Evolutionary conservation across 176 grass and related monocot species (phyloP).

Genomic region (Avena sativa): DNA sequence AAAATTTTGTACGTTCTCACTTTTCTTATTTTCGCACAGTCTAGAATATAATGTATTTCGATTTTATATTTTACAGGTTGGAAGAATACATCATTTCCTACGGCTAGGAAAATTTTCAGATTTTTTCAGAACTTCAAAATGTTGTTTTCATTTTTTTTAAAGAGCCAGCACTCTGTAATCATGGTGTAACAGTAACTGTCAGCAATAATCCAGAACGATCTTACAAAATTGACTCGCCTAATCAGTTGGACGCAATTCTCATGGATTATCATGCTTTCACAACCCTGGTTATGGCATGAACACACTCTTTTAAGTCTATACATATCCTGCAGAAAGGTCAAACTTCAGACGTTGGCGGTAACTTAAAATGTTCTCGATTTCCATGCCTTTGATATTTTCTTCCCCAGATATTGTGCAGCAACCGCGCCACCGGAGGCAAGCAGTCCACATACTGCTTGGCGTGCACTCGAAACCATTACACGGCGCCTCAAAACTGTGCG

Average conservation of each 20-base stretch:
- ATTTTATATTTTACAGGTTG: too few species aligned
- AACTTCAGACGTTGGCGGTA: background rate
- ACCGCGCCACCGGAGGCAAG: slow-evolving; percentile 69
- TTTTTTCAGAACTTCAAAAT: too few species aligned
- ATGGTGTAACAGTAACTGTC: background rate
- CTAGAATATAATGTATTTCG: too few species aligned
- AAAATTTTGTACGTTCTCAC: too few species aligned
- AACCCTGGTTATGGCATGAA: background rate
- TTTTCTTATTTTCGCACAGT: too few species aligned
- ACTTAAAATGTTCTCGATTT: slow-evolving; percentile 52
- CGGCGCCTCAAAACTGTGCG: slow-evolving; percentile 53
- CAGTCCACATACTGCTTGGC: slow-evolving; percentile 75
- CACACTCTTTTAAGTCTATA: background rate
- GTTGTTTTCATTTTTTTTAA: too few species aligned
- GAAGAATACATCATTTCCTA: too few species aligned
- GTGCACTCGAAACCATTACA: slow-evolving; percentile 74
- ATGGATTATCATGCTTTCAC: background rate
- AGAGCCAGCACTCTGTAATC: background rate
- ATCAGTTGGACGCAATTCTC: background rate
- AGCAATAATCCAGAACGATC: background rate
- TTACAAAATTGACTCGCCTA: background rate
- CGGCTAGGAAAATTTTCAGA: too few species aligned
- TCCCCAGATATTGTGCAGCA: slow-evolving; percentile 67
- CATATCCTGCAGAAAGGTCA: background rate
- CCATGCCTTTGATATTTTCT: slow-evolving; percentile 84